Evolutionary conservation across 2,329 filamentous ascomycete species (phyloP).

Genomic region (Cordyceps cicadae): DNA sequence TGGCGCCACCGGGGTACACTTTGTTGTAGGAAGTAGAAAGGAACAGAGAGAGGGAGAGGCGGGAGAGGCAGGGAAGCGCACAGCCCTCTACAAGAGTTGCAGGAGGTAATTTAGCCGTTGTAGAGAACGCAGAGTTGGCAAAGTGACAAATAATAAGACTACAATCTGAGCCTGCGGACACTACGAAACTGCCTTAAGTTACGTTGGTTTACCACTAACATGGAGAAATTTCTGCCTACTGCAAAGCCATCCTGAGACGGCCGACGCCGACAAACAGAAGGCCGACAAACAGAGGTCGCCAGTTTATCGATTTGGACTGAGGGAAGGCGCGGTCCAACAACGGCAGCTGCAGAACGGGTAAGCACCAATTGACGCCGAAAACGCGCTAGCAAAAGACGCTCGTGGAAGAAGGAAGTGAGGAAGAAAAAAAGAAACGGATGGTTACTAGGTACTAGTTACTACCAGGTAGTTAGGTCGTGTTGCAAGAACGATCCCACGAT

Average conservation of each 20-base stretch:
- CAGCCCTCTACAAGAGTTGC: conserved; percentile 1
- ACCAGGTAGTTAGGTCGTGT: not conserved
- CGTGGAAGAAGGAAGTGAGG: not conserved
- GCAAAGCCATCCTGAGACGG: not conserved
- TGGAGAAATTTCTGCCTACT: not conserved
- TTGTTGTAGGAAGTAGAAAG: not conserved
- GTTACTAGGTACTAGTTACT: too few relatives aligned
- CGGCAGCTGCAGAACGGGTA: not conserved
- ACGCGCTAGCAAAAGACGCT: not conserved
- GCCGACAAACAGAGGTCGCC: not conserved
- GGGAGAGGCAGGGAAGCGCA: not conserved
- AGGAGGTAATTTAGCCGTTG: not conserved
- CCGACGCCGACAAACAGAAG: not conserved
- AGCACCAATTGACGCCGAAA: not conserved
- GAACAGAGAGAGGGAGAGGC: not conserved
- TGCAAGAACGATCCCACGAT: conserved; percentile 3
- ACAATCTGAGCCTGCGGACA: not conserved
- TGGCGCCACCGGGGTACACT: conserved; percentile 2
- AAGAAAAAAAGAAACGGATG: not conserved
- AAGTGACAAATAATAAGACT: not conserved
- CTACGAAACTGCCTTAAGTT: not conserved
- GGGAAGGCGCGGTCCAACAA: not conserved
- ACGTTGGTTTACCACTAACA: not conserved
- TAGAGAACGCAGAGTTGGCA: not conserved
- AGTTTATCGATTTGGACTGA: not conserved